These are phyloP conservation scores for Blastomyces gilchristii DNA, from an alignment of 2,329 filamentous ascomycete genomes.

Conservation along the genomic window DNA sequence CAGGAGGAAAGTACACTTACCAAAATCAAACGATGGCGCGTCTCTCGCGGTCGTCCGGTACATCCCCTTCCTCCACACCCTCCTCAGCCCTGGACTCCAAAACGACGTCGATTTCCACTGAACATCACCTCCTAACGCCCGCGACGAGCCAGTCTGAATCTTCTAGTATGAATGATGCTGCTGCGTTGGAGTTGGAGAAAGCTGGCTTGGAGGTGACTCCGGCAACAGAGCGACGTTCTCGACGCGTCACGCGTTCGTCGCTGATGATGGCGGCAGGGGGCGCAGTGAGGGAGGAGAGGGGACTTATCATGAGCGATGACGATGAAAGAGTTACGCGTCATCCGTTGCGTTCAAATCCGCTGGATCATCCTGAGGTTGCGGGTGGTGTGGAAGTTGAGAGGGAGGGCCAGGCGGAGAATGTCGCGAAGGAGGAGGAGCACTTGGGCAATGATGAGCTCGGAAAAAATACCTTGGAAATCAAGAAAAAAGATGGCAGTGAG, in stretches of 20 bases:
- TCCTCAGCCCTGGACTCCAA: constrained; percentile 20
- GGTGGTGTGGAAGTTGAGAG: background rate
- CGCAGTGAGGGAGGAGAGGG: background rate
- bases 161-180: constrained; percentile 32
- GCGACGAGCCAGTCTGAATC: constrained; percentile 37
- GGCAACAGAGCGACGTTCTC: constrained; percentile 20
- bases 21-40: constrained; percentile 21
- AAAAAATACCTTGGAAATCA: constrained; percentile 18
- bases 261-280: constrained; percentile 16
- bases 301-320: constrained; percentile 24
- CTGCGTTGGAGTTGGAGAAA: constrained; percentile 15
- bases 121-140: constrained; percentile 34
- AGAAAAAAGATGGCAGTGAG: constrained; percentile 20
- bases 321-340: constrained; percentile 16
- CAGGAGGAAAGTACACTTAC: background rate
- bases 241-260: constrained; percentile 34
- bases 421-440: constrained; percentile 7
- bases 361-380: background rate
- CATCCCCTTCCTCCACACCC: constrained; percentile 23
- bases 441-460: constrained; percentile 17
- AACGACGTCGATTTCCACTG: constrained; percentile 25
- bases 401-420: background rate
- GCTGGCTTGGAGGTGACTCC: constrained; percentile 22
- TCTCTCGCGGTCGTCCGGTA: constrained; percentile 21
- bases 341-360: constrained; percentile 2